phyloP scores from a whole-genome alignment of 345 rosid species.

The Raphanus raphanistrum region DNA sequence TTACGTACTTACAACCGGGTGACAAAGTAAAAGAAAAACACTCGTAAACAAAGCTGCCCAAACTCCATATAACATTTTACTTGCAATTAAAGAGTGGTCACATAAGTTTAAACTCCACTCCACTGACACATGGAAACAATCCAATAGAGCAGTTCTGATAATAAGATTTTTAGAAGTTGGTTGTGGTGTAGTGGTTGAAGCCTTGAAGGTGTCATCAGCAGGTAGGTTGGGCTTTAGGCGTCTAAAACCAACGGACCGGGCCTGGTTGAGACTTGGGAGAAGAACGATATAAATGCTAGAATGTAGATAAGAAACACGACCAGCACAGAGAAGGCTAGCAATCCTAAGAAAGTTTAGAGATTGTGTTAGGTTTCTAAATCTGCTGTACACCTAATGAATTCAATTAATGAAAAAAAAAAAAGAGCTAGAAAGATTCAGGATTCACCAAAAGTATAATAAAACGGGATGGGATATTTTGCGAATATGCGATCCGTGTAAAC shows the following conservation, averaged over 20 bases:
- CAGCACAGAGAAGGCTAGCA: slow-evolving; percentile 73
- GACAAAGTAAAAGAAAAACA: too few relatives aligned
- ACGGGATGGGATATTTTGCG: slow-evolving; percentile 90
- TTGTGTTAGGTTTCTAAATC: not conserved
- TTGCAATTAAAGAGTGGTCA: slow-evolving; percentile 25
- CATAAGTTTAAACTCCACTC: slow-evolving; percentile 81
- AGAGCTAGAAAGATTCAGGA: not conserved
- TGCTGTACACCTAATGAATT: too few relatives aligned
- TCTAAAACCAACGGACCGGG: not conserved
- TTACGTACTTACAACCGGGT: too few relatives aligned
- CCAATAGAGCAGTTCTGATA: slow-evolving; percentile 81
- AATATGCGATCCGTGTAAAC: slow-evolving; percentile 58
- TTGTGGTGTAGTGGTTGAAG: too few relatives aligned
- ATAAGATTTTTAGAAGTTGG: too few relatives aligned
- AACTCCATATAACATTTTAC: slow-evolving; percentile 13
- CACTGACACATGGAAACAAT: slow-evolving; percentile 89
- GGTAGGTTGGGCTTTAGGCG: too few relatives aligned
- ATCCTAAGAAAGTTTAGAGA: slow-evolving; percentile 49
- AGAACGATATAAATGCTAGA: slow-evolving; percentile 48
- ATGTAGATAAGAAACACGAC: slow-evolving; percentile 81
- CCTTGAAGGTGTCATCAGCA: too few relatives aligned
- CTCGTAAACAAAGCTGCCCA: slow-evolving; percentile 1
- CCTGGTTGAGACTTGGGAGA: too few relatives aligned
- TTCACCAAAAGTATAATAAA: slow-evolving; percentile 90
- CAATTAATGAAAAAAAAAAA: not conserved